Evolutionary conservation across 2,329 filamentous ascomycete species (phyloP), one percentile per base, ranked within the genome.

Genomic region (Clathrospora elynae): DNA sequence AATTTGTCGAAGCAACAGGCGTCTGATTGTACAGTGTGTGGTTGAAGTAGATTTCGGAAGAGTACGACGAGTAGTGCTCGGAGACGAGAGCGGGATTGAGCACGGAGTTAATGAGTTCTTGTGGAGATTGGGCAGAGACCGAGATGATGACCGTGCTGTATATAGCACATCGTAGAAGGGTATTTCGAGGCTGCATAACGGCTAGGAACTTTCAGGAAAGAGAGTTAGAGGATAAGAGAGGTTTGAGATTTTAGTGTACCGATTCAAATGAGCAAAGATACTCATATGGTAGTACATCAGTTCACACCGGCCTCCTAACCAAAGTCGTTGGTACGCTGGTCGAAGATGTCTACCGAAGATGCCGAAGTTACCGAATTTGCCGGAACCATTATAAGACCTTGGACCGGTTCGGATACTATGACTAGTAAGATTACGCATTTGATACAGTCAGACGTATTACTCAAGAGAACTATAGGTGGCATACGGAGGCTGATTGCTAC

Each of bases 11-110:
- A 20, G 47, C 38, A 16, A 51, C 33, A 12, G 43, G 47, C 14
- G 43, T 51, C 11, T 35, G 26, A 16, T 47, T 47, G 39, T 47
- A 51, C 12, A 51, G 26, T 6, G 42, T 51, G 23, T 43, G 31
- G 25, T 51, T 51, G 47, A 23, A 40, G 36, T 51, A 51, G 22
- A 51, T 51, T 34, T 38, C 47, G 11, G 47, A 47, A 6, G 34
- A 42, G 35, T 51, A 51, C n/a, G 47, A 51, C 6, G 47, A 46
- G 32, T 51, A 51, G 17, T 31, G 37, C 23, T 26, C 20, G 10
- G 34, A 39, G 24, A 31, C 30, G 10, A 43, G 30, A 12, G 34
- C 17, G 8, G 47, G 47, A 17, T 51, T 40, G 20, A 51, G 47
- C 5, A 51, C 43, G 23, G 47, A 46, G 35, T 47, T 20, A 16